Evolutionary conservation across 2,329 filamentous ascomycete genomes (phyloP).

Genomic region (Taxawa tesnikishii): DNA sequence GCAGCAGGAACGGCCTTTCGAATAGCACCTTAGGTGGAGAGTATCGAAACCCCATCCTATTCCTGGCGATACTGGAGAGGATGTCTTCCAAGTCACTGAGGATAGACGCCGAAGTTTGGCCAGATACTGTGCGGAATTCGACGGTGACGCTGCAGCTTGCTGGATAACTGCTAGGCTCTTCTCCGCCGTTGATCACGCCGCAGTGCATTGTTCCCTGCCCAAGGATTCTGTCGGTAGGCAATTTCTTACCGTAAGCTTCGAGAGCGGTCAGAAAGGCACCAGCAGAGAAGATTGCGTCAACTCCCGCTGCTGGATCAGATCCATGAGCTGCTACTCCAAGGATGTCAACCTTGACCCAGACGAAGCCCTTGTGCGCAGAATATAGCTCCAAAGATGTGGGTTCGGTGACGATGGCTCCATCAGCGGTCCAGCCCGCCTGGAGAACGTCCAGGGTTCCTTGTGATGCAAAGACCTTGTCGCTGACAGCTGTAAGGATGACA

Average conservation of each 20-base stretch:
- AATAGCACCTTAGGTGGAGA: not conserved
- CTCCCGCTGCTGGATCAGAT: not conserved
- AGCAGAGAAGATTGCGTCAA: constrained; percentile 1
- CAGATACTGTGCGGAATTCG: constrained; percentile 1
- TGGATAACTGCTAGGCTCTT: constrained; percentile 2
- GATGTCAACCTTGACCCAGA: constrained; percentile 1
- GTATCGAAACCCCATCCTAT: not conserved
- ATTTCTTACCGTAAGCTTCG: not conserved
- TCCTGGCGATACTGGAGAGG: not conserved
- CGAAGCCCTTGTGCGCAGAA: constrained; percentile 4
- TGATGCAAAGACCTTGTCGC: constrained; percentile 1
- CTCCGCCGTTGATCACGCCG: constrained; percentile 2
- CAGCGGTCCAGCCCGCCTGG: constrained; percentile 3
- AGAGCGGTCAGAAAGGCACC: not conserved
- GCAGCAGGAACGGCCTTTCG: not conserved
- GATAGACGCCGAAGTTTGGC: constrained; percentile 1
- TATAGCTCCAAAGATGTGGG: not conserved
- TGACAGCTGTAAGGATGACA: constrained; percentile 1
- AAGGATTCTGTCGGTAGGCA: not conserved
- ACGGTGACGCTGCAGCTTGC: constrained; percentile 1
- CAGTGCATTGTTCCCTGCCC: constrained; percentile 2
- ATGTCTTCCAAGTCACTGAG: not conserved
- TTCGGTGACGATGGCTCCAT: constrained; percentile 2
- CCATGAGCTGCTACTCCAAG: constrained; percentile 1
- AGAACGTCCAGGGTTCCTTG: constrained; percentile 1